A percentile compares a stretch with the other conserved stretches of the same genome.
phyloP scores from a whole-genome alignment of 495 filamentous ascomycete species.

The Hypoxylon trugodes region DNA sequence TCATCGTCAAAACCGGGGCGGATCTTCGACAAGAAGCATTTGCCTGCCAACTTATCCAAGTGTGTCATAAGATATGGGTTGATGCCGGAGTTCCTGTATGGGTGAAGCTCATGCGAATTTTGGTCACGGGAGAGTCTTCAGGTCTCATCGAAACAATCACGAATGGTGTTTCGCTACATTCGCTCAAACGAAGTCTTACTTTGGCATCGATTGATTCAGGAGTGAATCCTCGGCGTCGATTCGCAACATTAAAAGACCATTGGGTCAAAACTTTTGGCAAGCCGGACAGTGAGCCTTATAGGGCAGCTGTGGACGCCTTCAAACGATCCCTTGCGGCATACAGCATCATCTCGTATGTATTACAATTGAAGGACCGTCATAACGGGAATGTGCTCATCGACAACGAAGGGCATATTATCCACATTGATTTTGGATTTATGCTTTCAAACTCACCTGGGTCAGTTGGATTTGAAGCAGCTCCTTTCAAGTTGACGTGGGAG shows the following conservation, averaged over 20 bases:
- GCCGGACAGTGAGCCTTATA: slow-evolving; percentile 67
- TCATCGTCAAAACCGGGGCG: slow-evolving; percentile 81
- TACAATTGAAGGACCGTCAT: slow-evolving; percentile 82
- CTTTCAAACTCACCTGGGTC: slow-evolving; percentile 78
- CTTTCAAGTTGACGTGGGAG: slow-evolving; percentile 80
- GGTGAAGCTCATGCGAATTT: slow-evolving; percentile 81
- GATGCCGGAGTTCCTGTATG: slow-evolving; percentile 76
- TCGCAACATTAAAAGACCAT: slow-evolving; percentile 78
- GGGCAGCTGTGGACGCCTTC: slow-evolving; percentile 72
- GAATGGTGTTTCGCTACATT: slow-evolving; percentile 79
- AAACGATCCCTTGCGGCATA: slow-evolving; percentile 76
- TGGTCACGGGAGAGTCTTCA: slow-evolving; percentile 80
- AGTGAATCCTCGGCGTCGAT: slow-evolving; percentile 69
- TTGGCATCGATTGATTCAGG: slow-evolving; percentile 71
- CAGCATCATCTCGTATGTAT: slow-evolving; percentile 76
- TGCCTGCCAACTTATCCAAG: slow-evolving; percentile 77
- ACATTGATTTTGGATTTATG: slow-evolving; percentile 88
- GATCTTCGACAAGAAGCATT: slow-evolving; percentile 82
- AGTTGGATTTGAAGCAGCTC: slow-evolving; percentile 80
- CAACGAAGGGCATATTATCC: slow-evolving; percentile 80
- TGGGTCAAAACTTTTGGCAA: slow-evolving; percentile 78
- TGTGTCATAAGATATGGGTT: slow-evolving; percentile 78
- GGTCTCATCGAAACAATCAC: slow-evolving; percentile 83
- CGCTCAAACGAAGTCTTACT: slow-evolving; percentile 76
- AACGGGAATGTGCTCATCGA: slow-evolving; percentile 83